Percentiles rank a stretch among this genome's conserved stretches.
Conservation (phyloP, 257 asterid species). For the Sherardia arvensis region DNA sequence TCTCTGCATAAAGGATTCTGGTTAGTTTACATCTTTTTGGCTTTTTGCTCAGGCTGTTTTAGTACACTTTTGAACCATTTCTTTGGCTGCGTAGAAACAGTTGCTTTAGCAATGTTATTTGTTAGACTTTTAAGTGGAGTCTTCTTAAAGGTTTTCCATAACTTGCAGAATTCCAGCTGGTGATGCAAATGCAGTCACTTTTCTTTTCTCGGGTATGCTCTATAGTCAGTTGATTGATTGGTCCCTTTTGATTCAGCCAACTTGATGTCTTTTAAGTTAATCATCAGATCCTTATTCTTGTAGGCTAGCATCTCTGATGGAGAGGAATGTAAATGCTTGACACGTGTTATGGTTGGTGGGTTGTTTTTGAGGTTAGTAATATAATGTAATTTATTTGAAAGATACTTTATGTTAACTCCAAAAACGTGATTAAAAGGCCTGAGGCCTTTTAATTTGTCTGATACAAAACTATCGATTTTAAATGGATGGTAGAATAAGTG, state of each 20-base stretch:
- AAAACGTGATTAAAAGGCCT: background rate
- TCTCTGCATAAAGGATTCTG: constrained; percentile 88
- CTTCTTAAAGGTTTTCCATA: constrained; percentile 6
- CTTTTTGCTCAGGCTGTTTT: background rate
- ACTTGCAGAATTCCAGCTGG: constrained; percentile 93
- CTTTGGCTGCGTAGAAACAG: background rate
- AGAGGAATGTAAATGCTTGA: constrained; percentile 59
- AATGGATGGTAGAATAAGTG: background rate
- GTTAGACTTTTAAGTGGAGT: background rate
- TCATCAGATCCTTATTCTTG: constrained; percentile 25
- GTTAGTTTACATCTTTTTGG: constrained; percentile 37
- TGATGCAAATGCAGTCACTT: constrained; percentile 91
- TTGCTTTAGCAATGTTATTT: background rate
- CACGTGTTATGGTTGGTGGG: constrained; percentile 71
- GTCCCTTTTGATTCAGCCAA: background rate
- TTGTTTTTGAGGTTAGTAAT: constrained; percentile 67
- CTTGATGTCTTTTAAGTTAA: background rate
- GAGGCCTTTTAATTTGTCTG: background rate
- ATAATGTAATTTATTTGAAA: background rate
- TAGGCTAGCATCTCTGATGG: constrained; percentile 91
- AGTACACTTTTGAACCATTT: background rate
- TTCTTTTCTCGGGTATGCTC: constrained; percentile 76
- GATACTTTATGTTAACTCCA: background rate
- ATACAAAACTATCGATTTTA: background rate
- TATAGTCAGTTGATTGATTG: too few relatives aligned